Percentiles rank a stretch among this genome's conserved stretches.
Evolutionary conservation across 352 stramenopile genomes (phyloP).

Genomic region (Pelagophyceae sp.): DNA sequence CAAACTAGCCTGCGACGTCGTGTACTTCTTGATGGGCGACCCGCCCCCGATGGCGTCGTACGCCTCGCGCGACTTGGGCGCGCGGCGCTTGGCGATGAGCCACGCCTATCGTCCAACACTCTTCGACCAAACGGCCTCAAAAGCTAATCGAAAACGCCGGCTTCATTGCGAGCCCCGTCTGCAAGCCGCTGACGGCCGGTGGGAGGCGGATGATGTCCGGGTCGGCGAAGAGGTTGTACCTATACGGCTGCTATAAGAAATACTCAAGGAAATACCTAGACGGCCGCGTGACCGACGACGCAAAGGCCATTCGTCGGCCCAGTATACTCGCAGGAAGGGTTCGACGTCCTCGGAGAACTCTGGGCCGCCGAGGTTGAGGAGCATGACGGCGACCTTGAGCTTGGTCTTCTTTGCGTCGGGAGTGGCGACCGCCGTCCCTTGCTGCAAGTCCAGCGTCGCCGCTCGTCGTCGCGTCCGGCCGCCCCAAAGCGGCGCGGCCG

Average conservation of each 20-base stretch:
- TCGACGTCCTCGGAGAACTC: conserved; percentile 84
- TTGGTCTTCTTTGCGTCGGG: neutral
- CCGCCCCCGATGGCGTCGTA: conserved; percentile 93
- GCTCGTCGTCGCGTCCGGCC: too few species aligned
- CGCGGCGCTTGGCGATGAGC: conserved; percentile 68
- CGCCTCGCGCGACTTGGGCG: conserved; percentile 83
- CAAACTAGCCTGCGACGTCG: conserved; percentile 79
- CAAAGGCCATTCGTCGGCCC: conserved; percentile 9
- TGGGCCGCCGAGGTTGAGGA: conserved; percentile 96
- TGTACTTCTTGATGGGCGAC: conserved; percentile 95
- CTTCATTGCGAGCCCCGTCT: conserved; percentile 58
- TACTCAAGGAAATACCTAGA: conserved; percentile 63
- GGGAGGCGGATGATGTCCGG: conserved; percentile 97
- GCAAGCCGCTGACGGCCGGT: conserved; percentile 66
- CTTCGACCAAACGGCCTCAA: conserved; percentile 25
- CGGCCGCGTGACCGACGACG: neutral
- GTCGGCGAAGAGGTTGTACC: conserved; percentile 95
- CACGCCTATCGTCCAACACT: neutral
- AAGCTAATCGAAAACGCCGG: too few species aligned
- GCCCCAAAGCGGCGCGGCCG: too few species aligned
- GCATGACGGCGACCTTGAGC: conserved; percentile 59
- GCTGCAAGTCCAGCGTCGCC: too few species aligned
- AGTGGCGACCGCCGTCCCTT: too few species aligned
- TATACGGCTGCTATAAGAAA: too few species aligned
- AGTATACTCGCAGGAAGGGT: conserved; percentile 14